Percentiles rank a stretch among this genome's conserved stretches.
phyloP scores from a whole-genome alignment of 2,329 filamentous ascomycete species.

The Stylonectria norvegica region DNA sequence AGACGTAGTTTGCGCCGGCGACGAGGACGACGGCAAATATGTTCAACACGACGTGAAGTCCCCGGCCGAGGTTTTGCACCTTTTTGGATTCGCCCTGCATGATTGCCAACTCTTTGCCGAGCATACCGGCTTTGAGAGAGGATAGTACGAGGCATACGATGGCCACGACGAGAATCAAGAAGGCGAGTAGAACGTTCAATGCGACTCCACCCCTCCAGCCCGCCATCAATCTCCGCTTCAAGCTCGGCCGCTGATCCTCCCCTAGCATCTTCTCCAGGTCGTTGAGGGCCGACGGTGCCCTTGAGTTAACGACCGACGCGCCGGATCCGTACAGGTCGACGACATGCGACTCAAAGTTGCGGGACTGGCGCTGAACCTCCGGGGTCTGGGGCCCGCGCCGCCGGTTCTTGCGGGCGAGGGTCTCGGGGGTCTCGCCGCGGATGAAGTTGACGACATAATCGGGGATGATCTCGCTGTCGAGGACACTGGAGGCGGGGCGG shows the following conservation, averaged over 20 bases:
- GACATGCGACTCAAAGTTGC: slow-evolving; percentile 11
- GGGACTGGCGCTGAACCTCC: slow-evolving; percentile 19
- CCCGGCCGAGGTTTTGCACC: slow-evolving; percentile 37
- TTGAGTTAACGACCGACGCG: slow-evolving; percentile 14
- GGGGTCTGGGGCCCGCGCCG: slow-evolving; percentile 23
- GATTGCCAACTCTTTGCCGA: slow-evolving; percentile 36
- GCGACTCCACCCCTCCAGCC: slow-evolving; percentile 50
- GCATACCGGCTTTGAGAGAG: slow-evolving; percentile 31
- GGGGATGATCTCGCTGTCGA: slow-evolving; percentile 47
- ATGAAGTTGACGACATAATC: slow-evolving; percentile 56
- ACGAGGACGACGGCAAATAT: slow-evolving; percentile 42
- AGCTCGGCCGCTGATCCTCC: slow-evolving; percentile 23
- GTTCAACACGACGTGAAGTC: slow-evolving; percentile 44
- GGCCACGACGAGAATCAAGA: slow-evolving; percentile 36
- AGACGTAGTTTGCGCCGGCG: slow-evolving; percentile 50
- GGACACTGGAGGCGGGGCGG: slow-evolving; percentile 29
- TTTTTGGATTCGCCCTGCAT: slow-evolving; percentile 37
- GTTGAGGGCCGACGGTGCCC: slow-evolving; percentile 20
- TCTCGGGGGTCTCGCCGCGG: slow-evolving; percentile 53
- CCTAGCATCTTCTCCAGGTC: slow-evolving; percentile 26
- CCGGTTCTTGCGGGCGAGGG: slow-evolving; percentile 43
- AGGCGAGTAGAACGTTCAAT: slow-evolving; percentile 41
- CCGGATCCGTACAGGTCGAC: slow-evolving; percentile 11
- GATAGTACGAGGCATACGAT: slow-evolving; percentile 40
- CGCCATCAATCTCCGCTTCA: slow-evolving; percentile 25